Base-by-base conservation (phyloP, 352 stramenopile species). In the Phytophthora uliginosa region DNA sequence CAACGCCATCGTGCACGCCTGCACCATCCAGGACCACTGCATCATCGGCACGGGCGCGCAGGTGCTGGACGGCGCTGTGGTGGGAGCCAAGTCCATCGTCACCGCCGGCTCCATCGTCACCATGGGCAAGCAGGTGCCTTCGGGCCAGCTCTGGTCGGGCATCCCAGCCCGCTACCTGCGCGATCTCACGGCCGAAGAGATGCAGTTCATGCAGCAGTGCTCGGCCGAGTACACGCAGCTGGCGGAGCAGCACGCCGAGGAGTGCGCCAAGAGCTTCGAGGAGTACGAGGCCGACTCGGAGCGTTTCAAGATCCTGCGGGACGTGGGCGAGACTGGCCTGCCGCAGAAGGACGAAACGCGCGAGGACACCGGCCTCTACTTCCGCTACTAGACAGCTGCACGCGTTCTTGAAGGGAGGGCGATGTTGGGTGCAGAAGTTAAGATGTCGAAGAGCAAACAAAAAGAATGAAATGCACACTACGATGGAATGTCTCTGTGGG, bases 11-110 rank as follows among this genome's bases (percentile, higher is more conserved):
- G 84, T 98, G 62, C 94, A 98, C 80, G 93, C 93, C 12, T 98
- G 92, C 74, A 97, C 90, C 57, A 96, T 98, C 63, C 79, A 97
- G 73, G 91, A 98, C 82, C 79, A 97, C 64, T 96, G 86, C 76
- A 95, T 97, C 65, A 97, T 98, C 36, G 95, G 95, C 63, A 97
- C 92, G n/a, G 93, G 94, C 20, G 91, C 92, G 8, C 89, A 97
- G 71, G 89, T 98, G 61, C 82, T 98, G 34, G 95, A 98, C 74
- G 92, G 92, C 61, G 89, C 91, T 3, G 90, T 94, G 54, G 84
- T 98, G 31, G 91, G 90, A 60, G 86, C 80, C 63, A 89, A 97
- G 73, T 96, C 94, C 59, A 95, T 98, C 63, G 75, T 98, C 61
- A 97, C 93, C 59, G 88, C 94, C 47, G 94, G 94, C 36, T 96